Evolutionary conservation across 306 rosid genomes (phyloP), one percentile per base, ranked within the genome.

Genomic region (Castanospermum australe): DNA sequence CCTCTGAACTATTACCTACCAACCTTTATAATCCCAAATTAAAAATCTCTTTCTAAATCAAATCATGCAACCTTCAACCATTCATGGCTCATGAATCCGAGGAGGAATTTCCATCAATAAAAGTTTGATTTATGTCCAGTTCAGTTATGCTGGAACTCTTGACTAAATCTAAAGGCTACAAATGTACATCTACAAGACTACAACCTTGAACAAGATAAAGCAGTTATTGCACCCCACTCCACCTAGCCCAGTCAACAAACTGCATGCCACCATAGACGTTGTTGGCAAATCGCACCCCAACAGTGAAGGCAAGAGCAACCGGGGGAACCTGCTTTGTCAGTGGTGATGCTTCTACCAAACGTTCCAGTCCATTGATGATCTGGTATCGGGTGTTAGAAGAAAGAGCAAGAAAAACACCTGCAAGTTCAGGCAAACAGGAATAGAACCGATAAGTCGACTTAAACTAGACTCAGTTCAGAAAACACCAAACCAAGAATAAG

Each of bases 241-340:
- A 88, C 65, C 88, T 81, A 41, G 94, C 94, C 94, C 92, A 90
- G 80, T 90, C 92, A 35, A 90, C 89, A 30, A 90, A 90, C 77
- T 90, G 94, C 92, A 88, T 90, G 21, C 90, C 92, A 55, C 87
- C 94, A 68, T 88, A 90, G 13, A 90, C 59, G 45, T 88, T 88
- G 87, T 90, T 88, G 15, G 92, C 89, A 42, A 86, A 88, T 20
- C 94, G 78, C 56, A 90, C 87, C 5, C 92, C 90, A 0, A 90
- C 85, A 0, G 94, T 90, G 75, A 90, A 90, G 41, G 90, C 92
- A 87, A 84, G 6, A 8, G 94, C 92, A 28, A 90, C 86, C 2
- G 85, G 86, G 1, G 90, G 92, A 67, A 86, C 54, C 76, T 84
- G 86, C 87, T 86, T 88, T 3, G 87, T 89, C 74, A 90, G 2